phyloP scores from a whole-genome alignment of 2,329 filamentous ascomycete species.

The Sporothrix pseudoabietina region DNA sequence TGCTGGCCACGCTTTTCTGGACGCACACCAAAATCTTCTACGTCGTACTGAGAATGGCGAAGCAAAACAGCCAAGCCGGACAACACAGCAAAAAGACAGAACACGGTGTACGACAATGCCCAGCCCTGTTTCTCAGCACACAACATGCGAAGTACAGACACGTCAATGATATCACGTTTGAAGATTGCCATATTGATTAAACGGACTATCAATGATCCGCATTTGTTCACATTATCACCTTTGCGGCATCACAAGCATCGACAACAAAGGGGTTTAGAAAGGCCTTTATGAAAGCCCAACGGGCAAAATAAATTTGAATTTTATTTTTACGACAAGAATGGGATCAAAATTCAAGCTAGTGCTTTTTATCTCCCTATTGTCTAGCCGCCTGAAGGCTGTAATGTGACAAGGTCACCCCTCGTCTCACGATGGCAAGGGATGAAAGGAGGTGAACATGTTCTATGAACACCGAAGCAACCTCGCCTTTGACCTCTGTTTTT shows the following conservation, averaged over 20 bases:
- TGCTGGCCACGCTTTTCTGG: background rate
- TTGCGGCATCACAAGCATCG: background rate
- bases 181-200: background rate
- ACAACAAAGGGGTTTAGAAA: background rate
- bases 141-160: background rate
- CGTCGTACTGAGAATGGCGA: background rate
- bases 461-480: background rate
- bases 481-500: conserved; percentile 5
- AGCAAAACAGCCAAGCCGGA: background rate
- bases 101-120: background rate
- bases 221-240: background rate
- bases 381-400: background rate
- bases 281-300: background rate
- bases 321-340: background rate
- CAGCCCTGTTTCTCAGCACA: background rate
- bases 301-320: background rate
- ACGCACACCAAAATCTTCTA: background rate
- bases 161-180: conserved; percentile 2
- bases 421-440: conserved; percentile 9
- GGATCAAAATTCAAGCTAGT: background rate
- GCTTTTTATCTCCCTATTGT: background rate
- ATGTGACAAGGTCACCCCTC: background rate
- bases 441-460: background rate
- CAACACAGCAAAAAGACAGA: background rate
- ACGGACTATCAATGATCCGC: background rate